A percentile compares a stretch with the other conserved stretches of the same genome.
Evolutionary conservation across 163 green algal genomes (phyloP).

Genomic region (Chloromonas sp.): DNA sequence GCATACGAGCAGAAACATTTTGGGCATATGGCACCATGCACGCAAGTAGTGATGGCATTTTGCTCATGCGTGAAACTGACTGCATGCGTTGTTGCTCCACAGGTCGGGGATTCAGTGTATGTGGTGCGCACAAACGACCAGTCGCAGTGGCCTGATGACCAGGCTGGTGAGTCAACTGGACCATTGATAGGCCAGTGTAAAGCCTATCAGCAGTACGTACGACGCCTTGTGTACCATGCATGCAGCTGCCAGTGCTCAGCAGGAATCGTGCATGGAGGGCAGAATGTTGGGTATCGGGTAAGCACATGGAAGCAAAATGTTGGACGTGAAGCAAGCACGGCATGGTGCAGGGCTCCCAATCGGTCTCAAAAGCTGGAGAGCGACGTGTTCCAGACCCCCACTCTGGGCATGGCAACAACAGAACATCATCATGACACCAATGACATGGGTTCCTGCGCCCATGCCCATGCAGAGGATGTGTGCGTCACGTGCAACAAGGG

Average conservation of each 20-base stretch:
- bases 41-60: not conserved
- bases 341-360: no score
- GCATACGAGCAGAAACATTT: not conserved
- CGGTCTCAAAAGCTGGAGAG: no score
- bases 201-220: not conserved
- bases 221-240: not conserved
- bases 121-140: slow-evolving; percentile 21
- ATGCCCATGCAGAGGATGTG: slow-evolving; percentile 27
- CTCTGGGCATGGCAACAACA: no score
- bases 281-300: no score
- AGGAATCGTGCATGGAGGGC: no score
- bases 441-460: no score
- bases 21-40: not conserved
- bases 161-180: not conserved
- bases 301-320: no score
- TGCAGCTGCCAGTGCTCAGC: not conserved
- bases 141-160: slow-evolving; percentile 17
- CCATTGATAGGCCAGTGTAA: not conserved
- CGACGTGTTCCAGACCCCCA: no score
- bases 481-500: slow-evolving; percentile 41
- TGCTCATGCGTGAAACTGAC: not conserved
- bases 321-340: no score
- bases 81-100: not conserved
- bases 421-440: no score
- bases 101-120: slow-evolving; percentile 37